phyloP scores from a whole-genome alignment of 2,329 filamentous ascomycete genomes.

The Penicillium sp. region DNA sequence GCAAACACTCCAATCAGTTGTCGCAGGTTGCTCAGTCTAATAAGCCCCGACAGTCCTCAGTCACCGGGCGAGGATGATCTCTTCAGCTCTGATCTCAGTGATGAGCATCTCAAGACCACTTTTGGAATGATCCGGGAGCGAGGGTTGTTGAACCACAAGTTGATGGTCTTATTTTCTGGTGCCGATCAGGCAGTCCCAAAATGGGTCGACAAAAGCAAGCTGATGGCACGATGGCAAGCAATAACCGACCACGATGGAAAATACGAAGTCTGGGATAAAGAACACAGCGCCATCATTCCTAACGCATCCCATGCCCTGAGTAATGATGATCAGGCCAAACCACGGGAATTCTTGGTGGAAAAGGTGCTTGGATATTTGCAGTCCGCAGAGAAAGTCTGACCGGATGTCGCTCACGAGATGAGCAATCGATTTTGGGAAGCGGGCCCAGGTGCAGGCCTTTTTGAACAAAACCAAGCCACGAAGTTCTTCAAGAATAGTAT shows the following conservation, averaged over 20 bases:
- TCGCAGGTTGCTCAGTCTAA: slow-evolving; percentile 53
- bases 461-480: too few relatives aligned
- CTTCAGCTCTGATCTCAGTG: slow-evolving; percentile 68
- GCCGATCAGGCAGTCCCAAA: slow-evolving; percentile 43
- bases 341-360: slow-evolving; percentile 21
- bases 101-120: slow-evolving; percentile 51
- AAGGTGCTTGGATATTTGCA: slow-evolving; percentile 25
- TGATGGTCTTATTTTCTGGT: slow-evolving; percentile 45
- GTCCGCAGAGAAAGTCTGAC: slow-evolving; percentile 2
- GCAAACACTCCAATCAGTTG: slow-evolving; percentile 47
- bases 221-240: slow-evolving; percentile 39
- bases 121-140: slow-evolving; percentile 52
- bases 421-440: too few relatives aligned
- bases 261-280: slow-evolving; percentile 42
- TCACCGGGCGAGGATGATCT: slow-evolving; percentile 72
- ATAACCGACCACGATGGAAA: slow-evolving; percentile 31
- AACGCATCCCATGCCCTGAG: slow-evolving; percentile 33
- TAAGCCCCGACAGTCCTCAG: slow-evolving; percentile 47
- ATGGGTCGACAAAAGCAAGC: slow-evolving; percentile 42
- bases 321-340: slow-evolving; percentile 31
- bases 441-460: too few relatives aligned
- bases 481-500: too few relatives aligned
- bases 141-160: slow-evolving; percentile 35
- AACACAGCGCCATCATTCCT: slow-evolving; percentile 44
- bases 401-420: too few relatives aligned